Base-by-base conservation (phyloP, 2,329 filamentous ascomycete genomes). In the Fonsecaea nubica region DNA sequence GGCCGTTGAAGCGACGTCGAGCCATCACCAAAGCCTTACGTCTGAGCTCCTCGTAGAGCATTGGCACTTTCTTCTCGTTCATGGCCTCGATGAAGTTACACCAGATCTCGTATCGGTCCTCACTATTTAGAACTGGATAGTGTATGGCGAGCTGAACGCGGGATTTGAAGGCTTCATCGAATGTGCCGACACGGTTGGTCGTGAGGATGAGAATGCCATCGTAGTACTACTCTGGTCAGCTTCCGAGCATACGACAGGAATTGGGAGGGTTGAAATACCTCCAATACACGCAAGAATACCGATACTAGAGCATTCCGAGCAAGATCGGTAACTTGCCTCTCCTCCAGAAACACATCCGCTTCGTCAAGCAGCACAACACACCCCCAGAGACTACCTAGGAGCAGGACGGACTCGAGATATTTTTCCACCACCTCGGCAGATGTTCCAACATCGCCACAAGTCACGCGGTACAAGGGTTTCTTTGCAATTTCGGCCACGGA, bases 161-260 rank as follows among this genome's bases (percentile, higher is more conserved):
- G 8, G 89, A 92, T 76, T 95, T 91, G 82, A 96, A 96, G 0
- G 92, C 93, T 69, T 96, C 92, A 73, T 97, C 93, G 73, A 97
- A 95, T 0, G 91, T 93, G 80, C 89, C 80, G 0, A 96, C 91
- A 1, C 92, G 87, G 69, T 84, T 84, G 4, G 77, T 80, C 5
- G 80, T 82, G 10, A 82, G 74, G 64, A 84, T 80, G 35, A 83
- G 74, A 55, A 82, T 81, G 7, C 80, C 81, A 65, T 80, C 72
- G 69, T 77, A 76, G 66, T 75, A 77, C 65, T 40, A 40, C 36
- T 12, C 36, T 40, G 36, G 36, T 40, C 36, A 40, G 36, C 36
- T 9, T 40, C 36, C 36, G 10, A 8, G 10, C 13, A 13, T 40
- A 13, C 36, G 8, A 40, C 9, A 40, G 13, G 4, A 13, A 12